A percentile compares a stretch with the other conserved stretches of the same genome.
These are phyloP conservation scores for Sanghuangporus weigelae DNA, from an alignment of 1,284 basidiomycete genomes.

Conservation along the genomic window DNA sequence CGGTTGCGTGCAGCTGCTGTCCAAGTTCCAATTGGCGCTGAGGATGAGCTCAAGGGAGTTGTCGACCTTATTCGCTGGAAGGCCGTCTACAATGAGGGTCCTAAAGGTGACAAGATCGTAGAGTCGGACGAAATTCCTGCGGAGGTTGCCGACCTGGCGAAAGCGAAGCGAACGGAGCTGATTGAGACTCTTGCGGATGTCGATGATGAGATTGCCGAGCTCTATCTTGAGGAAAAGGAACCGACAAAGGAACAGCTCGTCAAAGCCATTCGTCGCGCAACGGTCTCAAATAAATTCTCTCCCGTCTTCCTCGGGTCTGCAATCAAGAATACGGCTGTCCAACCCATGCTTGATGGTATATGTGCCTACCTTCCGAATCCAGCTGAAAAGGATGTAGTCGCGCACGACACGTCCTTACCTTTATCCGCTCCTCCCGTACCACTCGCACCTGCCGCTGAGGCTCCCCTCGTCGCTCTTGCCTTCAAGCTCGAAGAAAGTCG, in stretches of 20 bases:
- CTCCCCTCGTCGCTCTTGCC: conserved; percentile 90
- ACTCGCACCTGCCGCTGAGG: conserved; percentile 75
- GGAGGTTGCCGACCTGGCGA: conserved; percentile 65
- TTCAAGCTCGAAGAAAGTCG: conserved; percentile 99
- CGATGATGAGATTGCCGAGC: conserved; percentile 91
- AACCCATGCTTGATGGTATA: conserved; percentile 91
- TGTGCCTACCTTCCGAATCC: conserved; percentile 96
- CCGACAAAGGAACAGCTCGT: conserved; percentile 75
- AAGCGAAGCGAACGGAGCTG: conserved; percentile 84
- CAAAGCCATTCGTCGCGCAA: conserved; percentile 85
- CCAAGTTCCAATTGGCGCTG: conserved; percentile 92
- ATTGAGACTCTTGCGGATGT: conserved; percentile 96
- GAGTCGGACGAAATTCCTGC: conserved; percentile 88
- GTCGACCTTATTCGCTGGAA: conserved; percentile 96
- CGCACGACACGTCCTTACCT: conserved; percentile 79
- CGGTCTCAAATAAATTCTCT: conserved; percentile 85
- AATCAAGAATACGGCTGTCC: conserved; percentile 96
- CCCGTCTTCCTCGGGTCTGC: conserved; percentile 98
- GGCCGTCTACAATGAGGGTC: conserved; percentile 90
- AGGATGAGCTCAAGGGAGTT: conserved; percentile 85
- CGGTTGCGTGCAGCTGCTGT: conserved; percentile 93
- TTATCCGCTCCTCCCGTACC: conserved; percentile 63
- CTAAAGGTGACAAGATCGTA: conserved; percentile 88
- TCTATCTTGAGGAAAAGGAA: conserved; percentile 82
- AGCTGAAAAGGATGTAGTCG: conserved; percentile 73